A percentile compares a stretch with the other conserved stretches of the same genome.
Evolutionary conservation across 305 asterid species (phyloP).

Genomic region (Fraxinus paxiana): DNA sequence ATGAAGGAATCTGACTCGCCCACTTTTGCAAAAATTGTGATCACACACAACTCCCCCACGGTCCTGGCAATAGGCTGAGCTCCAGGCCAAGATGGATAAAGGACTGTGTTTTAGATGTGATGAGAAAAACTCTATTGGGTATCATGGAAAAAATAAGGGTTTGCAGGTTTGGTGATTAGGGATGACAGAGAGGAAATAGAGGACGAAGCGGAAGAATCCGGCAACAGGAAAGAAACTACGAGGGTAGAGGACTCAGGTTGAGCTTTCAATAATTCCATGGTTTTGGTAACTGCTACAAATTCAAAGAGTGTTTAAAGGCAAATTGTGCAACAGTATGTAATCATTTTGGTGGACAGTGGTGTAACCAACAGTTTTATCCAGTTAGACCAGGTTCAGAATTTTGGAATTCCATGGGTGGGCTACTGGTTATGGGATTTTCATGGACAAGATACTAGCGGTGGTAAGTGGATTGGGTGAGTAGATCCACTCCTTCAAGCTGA

Average conservation of each 20-base stretch:
- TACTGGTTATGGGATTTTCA: not conserved
- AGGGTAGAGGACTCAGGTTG: not conserved
- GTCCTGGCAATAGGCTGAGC: not conserved
- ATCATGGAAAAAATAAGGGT: not conserved
- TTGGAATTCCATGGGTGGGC: not conserved
- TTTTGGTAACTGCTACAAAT: not conserved
- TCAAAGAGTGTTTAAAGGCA: not conserved
- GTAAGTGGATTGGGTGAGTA: not conserved
- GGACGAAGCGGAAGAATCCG: not conserved
- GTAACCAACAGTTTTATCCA: not conserved
- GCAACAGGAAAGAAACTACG: not conserved
- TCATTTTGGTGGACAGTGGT: not conserved
- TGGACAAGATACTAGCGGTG: not conserved
- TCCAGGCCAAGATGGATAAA: not conserved
- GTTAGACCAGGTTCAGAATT: not conserved
- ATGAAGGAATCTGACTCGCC: not conserved
- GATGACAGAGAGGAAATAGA: not conserved
- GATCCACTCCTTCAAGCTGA: not conserved
- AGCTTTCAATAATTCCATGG: not conserved
- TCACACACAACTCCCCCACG: not conserved
- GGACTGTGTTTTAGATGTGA: not conserved
- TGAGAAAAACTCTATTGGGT: not conserved
- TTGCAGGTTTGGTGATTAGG: not conserved
- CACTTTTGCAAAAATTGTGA: not conserved
- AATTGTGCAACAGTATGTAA: not conserved